Evolutionary conservation across 1,284 basidiomycete species (phyloP), one percentile per base, ranked within the genome.

Genomic region (Ustilago esculenta): DNA sequence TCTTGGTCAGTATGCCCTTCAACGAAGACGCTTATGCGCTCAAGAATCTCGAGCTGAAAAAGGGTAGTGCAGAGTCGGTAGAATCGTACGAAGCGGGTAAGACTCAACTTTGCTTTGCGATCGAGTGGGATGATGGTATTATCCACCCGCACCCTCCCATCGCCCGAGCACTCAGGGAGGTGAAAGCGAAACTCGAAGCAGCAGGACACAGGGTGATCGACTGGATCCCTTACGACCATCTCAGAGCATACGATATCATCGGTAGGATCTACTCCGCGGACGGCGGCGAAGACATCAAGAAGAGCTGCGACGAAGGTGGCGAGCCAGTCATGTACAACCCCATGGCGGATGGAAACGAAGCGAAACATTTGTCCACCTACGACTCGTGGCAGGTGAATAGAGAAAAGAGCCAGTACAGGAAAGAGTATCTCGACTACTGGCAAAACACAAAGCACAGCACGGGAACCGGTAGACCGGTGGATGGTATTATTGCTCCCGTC

Each of bases 401-500:
- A 29, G 36, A 43, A 12, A 58, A 66, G 82, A 53, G 83, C 84
- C 70, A 82, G 77, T 61, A 86, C 84, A 77, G 87, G 17, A 83
- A 83, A 79, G 68, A 79, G 84, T 76, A 87, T 84, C 81, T 87
- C 17, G 82, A 83, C 21, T 84, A 86, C 50, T 88, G 87, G 88
- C 86, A 87, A 65, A 83, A 79, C 4, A 86, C 85, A 1, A 71
- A 42, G 25, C 54, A 70, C 4, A 42, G 70, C 12, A 89, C 88
- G 0, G 63, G 78, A 14, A 85, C 84, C 7, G 86, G 87, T 12
- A 80, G 87, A 39, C 82, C 83, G 4, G 84, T 89, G 12, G 88
- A 88, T 72, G 89, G 86, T 0, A 85, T 90, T 45, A 86, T 90
- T 29, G 82, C 83, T 15, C 87, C 87, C 3, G 83, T 84, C 15